Evolutionary conservation across 164 flowering plant species (phyloP), one percentile per base, ranked within the genome.

Genomic region (Stephania japonica): DNA sequence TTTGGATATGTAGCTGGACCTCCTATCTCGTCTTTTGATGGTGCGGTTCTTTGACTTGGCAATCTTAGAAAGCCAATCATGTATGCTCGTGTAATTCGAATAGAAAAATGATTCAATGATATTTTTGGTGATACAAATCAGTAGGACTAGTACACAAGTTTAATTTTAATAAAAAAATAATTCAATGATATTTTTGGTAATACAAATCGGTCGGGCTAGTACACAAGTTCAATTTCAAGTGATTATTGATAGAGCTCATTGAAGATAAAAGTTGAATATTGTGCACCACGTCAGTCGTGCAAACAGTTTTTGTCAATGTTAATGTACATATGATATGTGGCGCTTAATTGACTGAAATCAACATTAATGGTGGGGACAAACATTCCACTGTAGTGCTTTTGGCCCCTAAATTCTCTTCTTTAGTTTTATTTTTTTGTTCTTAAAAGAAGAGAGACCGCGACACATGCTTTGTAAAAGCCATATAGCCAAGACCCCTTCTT

Each of bases 321-420:
- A 47, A 50, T 50, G 19, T 50, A 50, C 0, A 50, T 50, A 14
- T 50, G 11, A 13, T 12, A 11, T 11, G 11, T 50, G 19, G 19
- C 14, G 19, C 5, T 50, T 50, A 50, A 14, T 13, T n/a, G 25
- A 24, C 10, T 59, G 64, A 59, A 59, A 32, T 32, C 3, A 32
- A 32, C 38, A 32, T 59, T 59, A 59, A 59, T 59, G 64, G 64
- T 59, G 64, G 64, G 59, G 64, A 59, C 64, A 59, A 59, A 59
- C 64, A 21, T 24, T 21, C 23, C 21, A 19, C 64, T 59, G 9
- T 21, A 59, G 24, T 59, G 64, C 64, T 65, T 65, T 65, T 25
- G 41, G 25, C 67, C 13, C 41, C 14, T 11, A 64, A 27, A 32
- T 65, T 42, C 25, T 8, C 68, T 26, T 65, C 44, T 24, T 21